phyloP scores from a whole-genome alignment of 352 stramenopile species.

The Globisporangium megalacanthum region DNA sequence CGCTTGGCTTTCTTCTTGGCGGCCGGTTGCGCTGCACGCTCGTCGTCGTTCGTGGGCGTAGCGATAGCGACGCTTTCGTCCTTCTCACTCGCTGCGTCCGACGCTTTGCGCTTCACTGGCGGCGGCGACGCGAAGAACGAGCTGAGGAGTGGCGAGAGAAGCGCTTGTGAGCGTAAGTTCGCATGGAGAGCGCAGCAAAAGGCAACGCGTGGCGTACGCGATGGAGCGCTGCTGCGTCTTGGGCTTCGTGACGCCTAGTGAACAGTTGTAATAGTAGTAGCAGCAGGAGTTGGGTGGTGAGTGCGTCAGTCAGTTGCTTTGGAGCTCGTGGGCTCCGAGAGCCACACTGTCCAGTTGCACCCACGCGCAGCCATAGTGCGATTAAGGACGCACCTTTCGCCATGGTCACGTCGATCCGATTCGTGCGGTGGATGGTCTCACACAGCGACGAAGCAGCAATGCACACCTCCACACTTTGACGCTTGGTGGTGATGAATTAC shows the following conservation, averaged over 20 bases:
- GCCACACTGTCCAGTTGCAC: too few species aligned
- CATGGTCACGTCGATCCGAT: too few species aligned
- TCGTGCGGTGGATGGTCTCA: too few species aligned
- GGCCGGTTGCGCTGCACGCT: not conserved
- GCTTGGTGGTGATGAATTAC: too few species aligned
- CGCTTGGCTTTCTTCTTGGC: slow-evolving; percentile 9
- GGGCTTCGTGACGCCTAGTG: slow-evolving; percentile 18
- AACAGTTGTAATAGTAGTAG: not conserved
- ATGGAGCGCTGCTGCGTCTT: slow-evolving; percentile 62
- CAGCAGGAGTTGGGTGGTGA: too few species aligned
- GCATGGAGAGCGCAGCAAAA: not conserved
- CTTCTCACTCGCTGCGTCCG: slow-evolving; percentile 5
- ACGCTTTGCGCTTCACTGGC: slow-evolving; percentile 30
- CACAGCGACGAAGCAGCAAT: too few species aligned
- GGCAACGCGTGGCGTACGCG: slow-evolving; percentile 27
- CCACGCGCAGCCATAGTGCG: too few species aligned
- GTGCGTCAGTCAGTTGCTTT: too few species aligned
- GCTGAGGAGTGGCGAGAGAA: slow-evolving; percentile 8
- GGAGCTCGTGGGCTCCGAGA: too few species aligned
- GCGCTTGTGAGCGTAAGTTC: not conserved
- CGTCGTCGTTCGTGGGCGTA: not conserved
- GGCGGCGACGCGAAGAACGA: slow-evolving; percentile 50
- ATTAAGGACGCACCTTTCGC: too few species aligned
- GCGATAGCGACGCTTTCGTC: not conserved
- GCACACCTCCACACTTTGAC: too few species aligned